phyloP scores from a whole-genome alignment of 1,284 basidiomycete genomes.

The Omphalotus olearius region DNA sequence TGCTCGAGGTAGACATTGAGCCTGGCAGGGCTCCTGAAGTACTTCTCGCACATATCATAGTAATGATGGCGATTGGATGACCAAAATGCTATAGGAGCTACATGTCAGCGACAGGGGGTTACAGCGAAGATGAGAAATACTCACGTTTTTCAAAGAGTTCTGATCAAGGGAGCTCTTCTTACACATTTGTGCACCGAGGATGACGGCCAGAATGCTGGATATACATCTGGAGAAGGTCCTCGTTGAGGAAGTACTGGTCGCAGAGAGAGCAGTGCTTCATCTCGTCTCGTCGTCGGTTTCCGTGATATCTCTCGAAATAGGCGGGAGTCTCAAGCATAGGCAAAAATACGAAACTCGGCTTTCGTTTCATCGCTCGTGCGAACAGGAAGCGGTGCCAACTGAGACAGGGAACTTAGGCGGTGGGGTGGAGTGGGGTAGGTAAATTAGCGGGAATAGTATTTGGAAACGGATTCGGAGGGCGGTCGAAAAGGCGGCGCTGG shows the following conservation, averaged over 20 bases:
- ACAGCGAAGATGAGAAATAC: background rate
- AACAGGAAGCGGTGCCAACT: constrained; percentile 22
- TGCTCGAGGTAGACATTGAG: constrained; percentile 7
- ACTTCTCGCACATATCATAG: constrained; percentile 1
- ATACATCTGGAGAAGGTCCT: background rate
- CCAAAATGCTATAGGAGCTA: constrained; percentile 1
- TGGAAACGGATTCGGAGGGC: constrained; percentile 8
- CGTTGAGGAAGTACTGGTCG: constrained; percentile 3
- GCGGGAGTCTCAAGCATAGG: constrained; percentile 36
- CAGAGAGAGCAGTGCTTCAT: constrained; percentile 9
- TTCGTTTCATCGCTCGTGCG: constrained; percentile 22
- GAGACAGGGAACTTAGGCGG: constrained; percentile 20
- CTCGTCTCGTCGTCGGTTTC: too few relatives aligned
- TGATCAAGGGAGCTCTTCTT: constrained; percentile 6
- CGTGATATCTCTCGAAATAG: constrained; percentile 12
- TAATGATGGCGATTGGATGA: constrained; percentile 5
- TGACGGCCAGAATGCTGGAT: constrained; percentile 5
- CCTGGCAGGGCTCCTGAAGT: constrained; percentile 3
- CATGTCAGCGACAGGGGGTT: background rate
- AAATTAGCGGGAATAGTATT: constrained; percentile 5
- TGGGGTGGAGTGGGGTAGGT: constrained; percentile 13
- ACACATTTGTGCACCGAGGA: constrained; percentile 4
- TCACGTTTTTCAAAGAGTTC: constrained; percentile 8
- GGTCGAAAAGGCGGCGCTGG: background rate
- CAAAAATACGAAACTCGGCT: constrained; percentile 34